These are phyloP conservation scores for Phallus indusiatus DNA, from an alignment of 768 basidiomycete species.

Conservation along the genomic window DNA sequence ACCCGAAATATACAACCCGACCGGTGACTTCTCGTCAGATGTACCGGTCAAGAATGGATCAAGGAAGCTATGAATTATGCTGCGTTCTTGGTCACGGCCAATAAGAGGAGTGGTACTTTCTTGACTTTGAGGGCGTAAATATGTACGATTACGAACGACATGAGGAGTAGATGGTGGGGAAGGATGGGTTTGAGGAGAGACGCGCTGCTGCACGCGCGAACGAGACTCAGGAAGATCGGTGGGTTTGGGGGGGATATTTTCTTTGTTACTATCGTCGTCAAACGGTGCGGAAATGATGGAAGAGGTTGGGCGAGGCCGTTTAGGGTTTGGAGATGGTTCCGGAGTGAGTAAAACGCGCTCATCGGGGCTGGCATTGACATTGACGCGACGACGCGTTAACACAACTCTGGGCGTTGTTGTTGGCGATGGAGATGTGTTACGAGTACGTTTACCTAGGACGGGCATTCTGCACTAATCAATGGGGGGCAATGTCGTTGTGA, in stretches of 20 bases:
- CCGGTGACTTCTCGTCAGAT: constrained; percentile 18
- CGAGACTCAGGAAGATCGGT: constrained; percentile 24
- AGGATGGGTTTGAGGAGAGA: constrained; percentile 12
- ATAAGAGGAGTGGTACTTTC: constrained; percentile 34
- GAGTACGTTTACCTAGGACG: constrained; percentile 3
- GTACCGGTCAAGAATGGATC: constrained; percentile 36
- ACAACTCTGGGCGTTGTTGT: not conserved
- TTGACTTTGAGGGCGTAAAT: constrained; percentile 66
- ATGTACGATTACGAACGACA: constrained; percentile 52
- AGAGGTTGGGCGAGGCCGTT: constrained; percentile 47
- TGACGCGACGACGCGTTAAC: not conserved
- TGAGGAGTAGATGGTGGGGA: constrained; percentile 56
- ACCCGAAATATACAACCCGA: constrained; percentile 81
- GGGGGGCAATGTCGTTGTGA: not conserved
- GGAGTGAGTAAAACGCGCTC: constrained; percentile 42
- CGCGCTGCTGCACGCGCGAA: not conserved
- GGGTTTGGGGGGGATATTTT: constrained; percentile 62
- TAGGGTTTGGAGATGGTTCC: constrained; percentile 53
- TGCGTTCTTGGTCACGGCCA: constrained; percentile 60
- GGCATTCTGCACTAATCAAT: not conserved
- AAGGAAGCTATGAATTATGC: constrained; percentile 50
- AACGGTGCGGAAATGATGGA: constrained; percentile 26
- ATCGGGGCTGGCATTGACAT: not conserved
- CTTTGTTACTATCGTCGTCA: constrained; percentile 55
- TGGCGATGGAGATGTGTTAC: not conserved